Evolutionary conservation across 2,329 filamentous ascomycete species (phyloP).

Genomic region (Aspergillus fijiensis): DNA sequence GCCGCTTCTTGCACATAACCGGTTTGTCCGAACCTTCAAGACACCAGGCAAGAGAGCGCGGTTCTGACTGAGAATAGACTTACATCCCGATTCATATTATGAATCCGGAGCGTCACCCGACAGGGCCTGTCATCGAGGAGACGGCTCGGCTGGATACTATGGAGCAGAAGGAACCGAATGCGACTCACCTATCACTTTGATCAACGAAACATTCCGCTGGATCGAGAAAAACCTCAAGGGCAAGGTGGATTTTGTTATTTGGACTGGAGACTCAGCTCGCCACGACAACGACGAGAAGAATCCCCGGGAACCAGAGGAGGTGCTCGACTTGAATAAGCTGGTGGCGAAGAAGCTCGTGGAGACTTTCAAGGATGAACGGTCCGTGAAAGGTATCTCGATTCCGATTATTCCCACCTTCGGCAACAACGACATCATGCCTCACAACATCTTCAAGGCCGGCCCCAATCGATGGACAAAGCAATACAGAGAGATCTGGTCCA

Average conservation of each 20-base stretch:
- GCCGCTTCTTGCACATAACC: slow-evolving; percentile 41
- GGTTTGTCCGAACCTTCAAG: slow-evolving; percentile 21
- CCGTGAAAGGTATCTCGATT: slow-evolving; percentile 62
- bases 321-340: slow-evolving; percentile 73
- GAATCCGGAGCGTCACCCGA: slow-evolving; percentile 69
- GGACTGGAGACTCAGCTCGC: slow-evolving; percentile 87
- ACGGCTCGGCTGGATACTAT: slow-evolving; percentile 74
- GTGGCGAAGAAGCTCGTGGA: slow-evolving; percentile 75
- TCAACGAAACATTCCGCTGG: slow-evolving; percentile 91
- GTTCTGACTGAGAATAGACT: slow-evolving; percentile 58
- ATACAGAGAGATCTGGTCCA: slow-evolving; percentile 76
- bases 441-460: slow-evolving; percentile 85
- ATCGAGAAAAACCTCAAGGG: slow-evolving; percentile 74
- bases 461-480: slow-evolving; percentile 82
- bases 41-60: slow-evolving; percentile 8
- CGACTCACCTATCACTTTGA: slow-evolving; percentile 75
- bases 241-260: slow-evolving; percentile 82
- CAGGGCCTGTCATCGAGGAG: slow-evolving; percentile 74
- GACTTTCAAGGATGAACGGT: slow-evolving; percentile 62
- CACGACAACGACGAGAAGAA: slow-evolving; percentile 83
- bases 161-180: slow-evolving; percentile 86
- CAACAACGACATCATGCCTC: slow-evolving; percentile 96
- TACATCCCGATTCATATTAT: slow-evolving; percentile 90
- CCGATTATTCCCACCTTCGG: slow-evolving; percentile 89
- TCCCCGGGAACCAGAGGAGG: slow-evolving; percentile 72